phyloP scores from a whole-genome alignment of 164 flowering plant genomes.

The Kingdonia uniflora region DNA sequence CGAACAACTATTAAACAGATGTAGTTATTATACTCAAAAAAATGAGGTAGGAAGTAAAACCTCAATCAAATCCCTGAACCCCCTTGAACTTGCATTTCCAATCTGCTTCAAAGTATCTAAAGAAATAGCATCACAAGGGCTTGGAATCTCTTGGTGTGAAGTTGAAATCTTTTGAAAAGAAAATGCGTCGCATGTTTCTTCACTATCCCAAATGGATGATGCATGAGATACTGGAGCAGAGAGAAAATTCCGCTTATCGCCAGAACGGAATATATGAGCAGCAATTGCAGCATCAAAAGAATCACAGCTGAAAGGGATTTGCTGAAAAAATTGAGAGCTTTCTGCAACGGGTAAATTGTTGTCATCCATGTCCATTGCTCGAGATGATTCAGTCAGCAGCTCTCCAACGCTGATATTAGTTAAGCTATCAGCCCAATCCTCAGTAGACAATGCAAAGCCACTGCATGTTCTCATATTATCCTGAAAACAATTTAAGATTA shows the following conservation, averaged over 20 bases:
- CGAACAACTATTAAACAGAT: neutral
- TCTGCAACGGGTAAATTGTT: constrained; percentile 24
- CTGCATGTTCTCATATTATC: constrained; percentile 29
- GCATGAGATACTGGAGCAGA: constrained; percentile 29
- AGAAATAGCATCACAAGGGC: constrained; percentile 18
- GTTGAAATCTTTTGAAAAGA: constrained; percentile 45
- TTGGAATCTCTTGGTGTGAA: constrained; percentile 12
- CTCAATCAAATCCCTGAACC: constrained; percentile 24
- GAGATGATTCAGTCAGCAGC: constrained; percentile 50
- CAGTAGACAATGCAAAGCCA: constrained; percentile 42
- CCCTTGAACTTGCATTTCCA: constrained; percentile 14
- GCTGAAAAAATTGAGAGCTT: constrained; percentile 35
- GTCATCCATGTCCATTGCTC: constrained; percentile 22
- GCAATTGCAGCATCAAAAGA: constrained; percentile 98
- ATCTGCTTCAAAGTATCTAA: constrained; percentile 14
- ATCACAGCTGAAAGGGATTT: constrained; percentile 65
- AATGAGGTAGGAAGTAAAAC: constrained; percentile 20
- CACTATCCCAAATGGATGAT: constrained; percentile 87
- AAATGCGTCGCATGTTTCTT: constrained; percentile 96
- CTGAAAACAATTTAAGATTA: constrained; percentile 17
- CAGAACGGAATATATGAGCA: constrained; percentile 61
- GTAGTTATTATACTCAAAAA: neutral
- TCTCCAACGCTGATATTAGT: constrained; percentile 85
- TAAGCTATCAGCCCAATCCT: constrained; percentile 93
- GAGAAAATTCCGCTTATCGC: constrained; percentile 20